Base-by-base conservation (phyloP, 495 filamentous ascomycete genomes). In the Hypoxylon crocopeplum region DNA sequence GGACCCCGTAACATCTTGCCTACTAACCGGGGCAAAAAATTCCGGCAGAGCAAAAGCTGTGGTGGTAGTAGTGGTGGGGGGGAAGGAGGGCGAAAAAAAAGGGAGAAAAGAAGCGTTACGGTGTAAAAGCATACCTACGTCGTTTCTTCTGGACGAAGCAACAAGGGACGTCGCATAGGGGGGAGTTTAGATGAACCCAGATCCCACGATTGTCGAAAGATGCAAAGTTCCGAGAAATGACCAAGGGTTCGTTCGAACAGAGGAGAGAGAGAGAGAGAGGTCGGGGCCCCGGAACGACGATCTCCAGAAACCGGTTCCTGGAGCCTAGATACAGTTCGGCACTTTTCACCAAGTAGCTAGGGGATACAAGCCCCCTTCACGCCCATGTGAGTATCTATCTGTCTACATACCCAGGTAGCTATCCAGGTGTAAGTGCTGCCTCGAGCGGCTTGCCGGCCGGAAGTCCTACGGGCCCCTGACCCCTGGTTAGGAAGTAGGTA, bases 221-320 rank as follows among this genome's bases (percentile, higher is more conserved):
- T 52, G 48, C 48, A 38, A 52, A 61, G 19, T 49, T 65, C 49
- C 62, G 45, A 59, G 52, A 22, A 27, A 27, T 8, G 29, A 38
- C 33, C 57, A 44, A 48, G 51, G 51, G 49, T 61, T 44, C 10
- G 25, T 29, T 29, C 13, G 32, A 19, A 41, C 40, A 51, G 22
- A 53, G 32, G 39, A 60, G 42, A 34, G 10, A 10, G 10, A 29
- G 25, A 29, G 10, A 29, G 15, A 38, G n/a, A 66, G 24, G 52
- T 52, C 57, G 51, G 62, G 48, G 50, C 56, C 62, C 57, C 62
- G 62, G 62, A 66, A 57, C 39, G 62, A 51, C 57, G 47, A 56
- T 66, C 62, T 66, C 62, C 62, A 66, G 62, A 62, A 57, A 66
- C 62, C 52, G 56, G 62, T 66, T 61, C 49, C 62, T 65, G 50